These are phyloP conservation scores for Sedum album DNA, from an alignment of 164 flowering plant genomes.

Conservation along the genomic window DNA sequence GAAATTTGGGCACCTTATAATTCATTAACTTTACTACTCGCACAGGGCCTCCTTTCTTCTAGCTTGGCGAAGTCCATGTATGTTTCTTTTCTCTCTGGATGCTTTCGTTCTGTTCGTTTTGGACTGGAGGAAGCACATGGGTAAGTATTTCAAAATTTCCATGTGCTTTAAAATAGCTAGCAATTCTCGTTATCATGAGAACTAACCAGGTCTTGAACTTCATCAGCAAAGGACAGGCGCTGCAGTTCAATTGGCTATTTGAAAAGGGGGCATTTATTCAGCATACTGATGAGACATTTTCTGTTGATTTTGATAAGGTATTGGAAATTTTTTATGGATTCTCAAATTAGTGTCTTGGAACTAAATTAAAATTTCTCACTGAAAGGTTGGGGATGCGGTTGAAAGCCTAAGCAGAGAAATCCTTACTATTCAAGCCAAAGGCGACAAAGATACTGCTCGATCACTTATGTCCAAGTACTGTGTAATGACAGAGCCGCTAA, in stretches of 20 bases:
- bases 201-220: slow-evolving; percentile 9
- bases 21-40: background rate
- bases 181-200: slow-evolving; percentile 1
- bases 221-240: slow-evolving; percentile 86
- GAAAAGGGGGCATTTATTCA: slow-evolving; percentile 74
- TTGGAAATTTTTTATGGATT: background rate
- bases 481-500: slow-evolving; percentile 45
- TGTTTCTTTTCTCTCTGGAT: slow-evolving; percentile 89
- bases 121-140: slow-evolving; percentile 97
- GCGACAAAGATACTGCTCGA: slow-evolving; percentile 68
- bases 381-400: slow-evolving; percentile 73
- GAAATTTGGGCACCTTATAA: background rate
- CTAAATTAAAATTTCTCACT: slow-evolving; percentile 4
- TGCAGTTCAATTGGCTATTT: slow-evolving; percentile 87
- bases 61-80: slow-evolving; percentile 62
- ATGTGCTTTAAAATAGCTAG: slow-evolving; percentile 6
- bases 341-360: background rate
- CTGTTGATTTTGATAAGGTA: slow-evolving; percentile 79
- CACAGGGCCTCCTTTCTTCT: slow-evolving; percentile 62
- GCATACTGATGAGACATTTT: slow-evolving; percentile 60
- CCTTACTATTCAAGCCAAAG: slow-evolving; percentile 81
- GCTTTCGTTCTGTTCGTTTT: slow-evolving; percentile 93
- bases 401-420: slow-evolving; percentile 77
- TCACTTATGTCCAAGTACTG: slow-evolving; percentile 54
- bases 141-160: slow-evolving; percentile 30